These are phyloP conservation scores for Fusarium temperatum DNA, from an alignment of 2,329 filamentous ascomycete species.

Conservation along the genomic window DNA sequence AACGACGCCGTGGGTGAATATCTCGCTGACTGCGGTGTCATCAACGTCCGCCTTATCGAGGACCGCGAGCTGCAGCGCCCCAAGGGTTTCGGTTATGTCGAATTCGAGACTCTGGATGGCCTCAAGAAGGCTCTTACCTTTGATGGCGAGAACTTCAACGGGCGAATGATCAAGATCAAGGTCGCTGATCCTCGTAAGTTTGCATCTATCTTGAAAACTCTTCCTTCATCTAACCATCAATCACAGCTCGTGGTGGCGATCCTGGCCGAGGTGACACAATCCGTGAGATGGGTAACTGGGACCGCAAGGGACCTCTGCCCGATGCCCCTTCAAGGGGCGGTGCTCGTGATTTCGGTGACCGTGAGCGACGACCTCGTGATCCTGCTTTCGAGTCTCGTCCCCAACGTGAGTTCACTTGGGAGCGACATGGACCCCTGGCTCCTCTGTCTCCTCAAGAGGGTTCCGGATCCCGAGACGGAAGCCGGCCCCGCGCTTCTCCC, in stretches of 20 bases:
- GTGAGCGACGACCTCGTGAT: constrained; percentile 75
- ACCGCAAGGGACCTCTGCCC: constrained; percentile 87
- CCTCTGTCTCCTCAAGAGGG: constrained; percentile 67
- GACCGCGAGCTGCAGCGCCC: constrained; percentile 93
- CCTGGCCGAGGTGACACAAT: constrained; percentile 64
- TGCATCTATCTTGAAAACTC: background rate
- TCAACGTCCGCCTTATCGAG: constrained; percentile 94
- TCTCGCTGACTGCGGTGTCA: constrained; percentile 84
- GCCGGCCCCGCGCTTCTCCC: constrained; percentile 59
- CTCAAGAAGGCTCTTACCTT: constrained; percentile 89
- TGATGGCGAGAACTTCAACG: constrained; percentile 84
- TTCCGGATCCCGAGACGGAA: constrained; percentile 62
- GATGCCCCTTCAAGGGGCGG: constrained; percentile 69
- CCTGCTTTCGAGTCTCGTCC: constrained; percentile 66
- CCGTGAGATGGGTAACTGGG: constrained; percentile 90
- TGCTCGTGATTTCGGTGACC: constrained; percentile 65
- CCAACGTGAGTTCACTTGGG: constrained; percentile 85
- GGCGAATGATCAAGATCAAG: constrained; percentile 90
- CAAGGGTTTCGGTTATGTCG: constrained; percentile 98
- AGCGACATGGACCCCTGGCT: constrained; percentile 90
- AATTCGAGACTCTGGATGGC: constrained; percentile 88
- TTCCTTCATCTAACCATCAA: constrained; percentile 48
- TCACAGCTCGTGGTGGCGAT: constrained; percentile 82
- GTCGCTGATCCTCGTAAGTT: constrained; percentile 95
- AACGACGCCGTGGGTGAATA: constrained; percentile 84